Base-by-base conservation (phyloP, 257 asterid species). In the Nicotiana knightiana region DNA sequence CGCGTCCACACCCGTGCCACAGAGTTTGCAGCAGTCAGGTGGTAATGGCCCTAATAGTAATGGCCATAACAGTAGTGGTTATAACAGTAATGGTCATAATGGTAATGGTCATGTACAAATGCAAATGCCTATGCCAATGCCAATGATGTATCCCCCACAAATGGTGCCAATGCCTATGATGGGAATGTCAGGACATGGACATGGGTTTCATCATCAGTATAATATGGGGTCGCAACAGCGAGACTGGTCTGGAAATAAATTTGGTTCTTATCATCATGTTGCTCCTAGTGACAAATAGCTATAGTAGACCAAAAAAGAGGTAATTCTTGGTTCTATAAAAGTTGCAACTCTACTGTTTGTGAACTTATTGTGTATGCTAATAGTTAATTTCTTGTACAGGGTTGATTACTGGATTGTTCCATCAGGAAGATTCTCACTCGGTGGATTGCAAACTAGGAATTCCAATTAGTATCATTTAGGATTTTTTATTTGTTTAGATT, bases 161-260 rank as follows among this genome's bases (percentile, higher is more conserved):
- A 89, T 91, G 76, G 67, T 90, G 89, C 93, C 89, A 12, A 86
- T 92, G 92, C 93, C 85, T 35, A 86, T 87, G 88, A 89, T 91
- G 87, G 91, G 90, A 43, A 87, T 89, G 90, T 77, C 88, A 24
- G 62, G 84, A 6, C 87, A 83, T 26, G 95, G 57, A 17, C 48
- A 8, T 43, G 51, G 51, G 35, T 54, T 70, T 54, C 93, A 91
- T 82, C 95, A 89, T 89, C 96, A 92, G 85, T 92, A 86, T 77
- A 86, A 85, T 58, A 89, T 93, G 91, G 76, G 24, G 18, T 18
- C 90, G 90, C 94, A 87, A 88, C 96, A 85, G 78, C 88, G 91
- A 76, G 95, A 91, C 82, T 94, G 97, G 98, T 80, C 95, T 35
- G 95, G 93, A 64, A 91, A 84, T 85, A 91, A 87, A 84, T 90